Evolutionary conservation across 208 protist genomes (phyloP).

Genomic region (Acanthamoeba healyi): DNA sequence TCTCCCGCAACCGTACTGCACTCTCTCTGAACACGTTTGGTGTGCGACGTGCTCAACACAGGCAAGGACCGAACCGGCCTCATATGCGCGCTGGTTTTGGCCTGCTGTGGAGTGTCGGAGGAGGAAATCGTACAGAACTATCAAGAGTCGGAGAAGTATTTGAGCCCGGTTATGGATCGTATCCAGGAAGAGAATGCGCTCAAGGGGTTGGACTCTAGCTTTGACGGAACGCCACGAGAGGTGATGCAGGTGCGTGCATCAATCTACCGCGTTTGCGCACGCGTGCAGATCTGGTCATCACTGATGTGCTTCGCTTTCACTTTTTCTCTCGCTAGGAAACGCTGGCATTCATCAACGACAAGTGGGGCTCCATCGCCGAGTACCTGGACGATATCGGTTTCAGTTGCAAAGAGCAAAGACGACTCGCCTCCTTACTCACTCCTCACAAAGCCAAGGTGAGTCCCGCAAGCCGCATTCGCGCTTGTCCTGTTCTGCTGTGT

Average conservation of each 20-base stretch:
- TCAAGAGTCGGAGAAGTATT: slow-evolving; percentile 44
- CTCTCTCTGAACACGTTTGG: background rate
- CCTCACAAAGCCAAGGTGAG: background rate
- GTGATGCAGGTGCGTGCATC: slow-evolving; percentile 8
- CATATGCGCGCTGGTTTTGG: slow-evolving; percentile 66
- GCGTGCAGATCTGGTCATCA: background rate
- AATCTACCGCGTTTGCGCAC: too few relatives aligned
- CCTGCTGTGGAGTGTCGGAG: slow-evolving; percentile 63
- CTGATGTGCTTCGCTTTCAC: background rate
- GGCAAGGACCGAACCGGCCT: slow-evolving; percentile 67
- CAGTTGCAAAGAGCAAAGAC: background rate
- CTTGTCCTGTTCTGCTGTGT: too few relatives aligned
- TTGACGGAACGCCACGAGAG: slow-evolving; percentile 64
- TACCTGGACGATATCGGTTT: slow-evolving; percentile 67
- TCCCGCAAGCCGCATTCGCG: too few relatives aligned
- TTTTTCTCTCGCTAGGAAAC: background rate
- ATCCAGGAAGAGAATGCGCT: slow-evolving; percentile 65
- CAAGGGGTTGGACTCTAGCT: slow-evolving; percentile 58
- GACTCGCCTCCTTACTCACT: background rate
- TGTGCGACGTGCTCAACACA: background rate
- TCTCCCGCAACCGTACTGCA: background rate
- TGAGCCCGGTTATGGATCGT: slow-evolving; percentile 15
- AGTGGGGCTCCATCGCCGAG: slow-evolving; percentile 52
- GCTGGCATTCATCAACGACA: slow-evolving; percentile 18
- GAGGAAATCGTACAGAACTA: slow-evolving; percentile 63